Evolutionary conservation across 2,329 filamentous ascomycete species (phyloP).

Genomic region (Coleophoma crateriformis): DNA sequence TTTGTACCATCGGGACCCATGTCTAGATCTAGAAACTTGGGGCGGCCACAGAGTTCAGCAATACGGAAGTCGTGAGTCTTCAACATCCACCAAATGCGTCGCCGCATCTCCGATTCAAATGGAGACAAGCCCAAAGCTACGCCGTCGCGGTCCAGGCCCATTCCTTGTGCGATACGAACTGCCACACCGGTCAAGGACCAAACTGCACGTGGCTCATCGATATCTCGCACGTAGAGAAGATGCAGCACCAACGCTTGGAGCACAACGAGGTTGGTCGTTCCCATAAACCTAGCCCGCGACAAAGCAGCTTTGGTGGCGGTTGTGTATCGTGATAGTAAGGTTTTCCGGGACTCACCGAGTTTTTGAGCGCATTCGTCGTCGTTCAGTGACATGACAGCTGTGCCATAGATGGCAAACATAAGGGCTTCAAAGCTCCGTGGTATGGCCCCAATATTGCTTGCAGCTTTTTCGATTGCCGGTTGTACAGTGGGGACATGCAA

Average conservation of each 20-base stretch:
- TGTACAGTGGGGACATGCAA: conserved; percentile 62
- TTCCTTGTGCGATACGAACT: conserved; percentile 60
- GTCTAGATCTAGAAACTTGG: conserved; percentile 20
- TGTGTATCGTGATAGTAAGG: conserved; percentile 27
- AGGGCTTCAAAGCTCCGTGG: conserved; percentile 52
- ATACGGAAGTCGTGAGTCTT: conserved; percentile 45
- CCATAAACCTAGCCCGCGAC: conserved; percentile 49
- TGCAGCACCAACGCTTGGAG: conserved; percentile 56
- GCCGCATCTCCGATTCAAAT: conserved; percentile 63
- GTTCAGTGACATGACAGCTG: conserved; percentile 52
- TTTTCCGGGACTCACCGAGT: conserved; percentile 14
- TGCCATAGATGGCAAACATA: conserved; percentile 60
- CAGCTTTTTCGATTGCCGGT: conserved; percentile 55
- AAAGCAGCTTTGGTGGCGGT: conserved; percentile 39
- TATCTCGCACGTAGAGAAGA: conserved; percentile 25
- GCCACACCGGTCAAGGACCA: conserved; percentile 58
- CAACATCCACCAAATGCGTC: conserved; percentile 63
- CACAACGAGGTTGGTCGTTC: conserved; percentile 50
- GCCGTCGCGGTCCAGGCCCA: conserved; percentile 61
- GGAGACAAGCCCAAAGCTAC: conserved; percentile 48
- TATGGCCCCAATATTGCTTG: conserved; percentile 31
- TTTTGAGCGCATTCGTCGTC: conserved; percentile 40
- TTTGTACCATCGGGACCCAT: conserved; percentile 42
- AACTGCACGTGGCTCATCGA: conserved; percentile 50
- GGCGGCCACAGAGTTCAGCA: conserved; percentile 7